These are phyloP conservation scores for Aegilops speltoides DNA, from an alignment of 176 grass and related monocot species.

Conservation along the genomic window DNA sequence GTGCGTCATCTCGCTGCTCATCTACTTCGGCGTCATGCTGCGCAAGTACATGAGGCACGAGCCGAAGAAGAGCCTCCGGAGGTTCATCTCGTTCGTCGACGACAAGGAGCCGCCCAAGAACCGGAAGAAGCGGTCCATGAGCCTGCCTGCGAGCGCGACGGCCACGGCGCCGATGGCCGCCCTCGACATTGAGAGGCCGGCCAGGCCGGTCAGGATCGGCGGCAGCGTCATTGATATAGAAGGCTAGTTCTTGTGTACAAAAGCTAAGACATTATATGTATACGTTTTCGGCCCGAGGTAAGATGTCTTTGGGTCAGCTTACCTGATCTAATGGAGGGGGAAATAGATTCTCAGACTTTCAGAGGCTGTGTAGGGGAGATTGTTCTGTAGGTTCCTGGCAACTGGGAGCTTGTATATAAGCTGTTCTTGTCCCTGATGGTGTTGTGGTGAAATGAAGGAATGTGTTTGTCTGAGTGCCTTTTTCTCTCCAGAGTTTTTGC, in stretches of 20 bases:
- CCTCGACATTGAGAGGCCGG: conserved; percentile 19
- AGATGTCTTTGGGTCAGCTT: neutral
- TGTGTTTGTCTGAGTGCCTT: neutral
- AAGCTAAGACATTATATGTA: neutral
- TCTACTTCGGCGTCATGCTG: conserved; percentile 60
- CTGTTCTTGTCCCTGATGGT: conserved; percentile 3
- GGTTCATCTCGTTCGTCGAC: conserved; percentile 67
- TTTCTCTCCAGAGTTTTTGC: neutral
- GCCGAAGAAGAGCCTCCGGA: conserved; percentile 21
- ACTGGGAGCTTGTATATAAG: conserved; percentile 32
- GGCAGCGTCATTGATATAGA: conserved; percentile 14
- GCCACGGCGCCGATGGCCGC: neutral
- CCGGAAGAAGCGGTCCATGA: conserved; percentile 17
- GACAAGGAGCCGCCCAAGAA: conserved; percentile 36
- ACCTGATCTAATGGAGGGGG: neutral
- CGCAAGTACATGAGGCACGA: conserved; percentile 37
- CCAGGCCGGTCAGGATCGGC: conserved; percentile 5
- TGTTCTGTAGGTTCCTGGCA: neutral
- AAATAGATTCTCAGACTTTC: neutral
- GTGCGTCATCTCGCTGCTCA: conserved; percentile 56
- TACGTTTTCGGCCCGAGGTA: conserved; percentile 9
- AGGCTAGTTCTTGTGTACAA: conserved; percentile 3
- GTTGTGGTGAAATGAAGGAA: conserved; percentile 14
- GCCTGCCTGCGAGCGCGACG: neutral
- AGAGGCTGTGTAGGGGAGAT: neutral